Conservation (phyloP, 1,139 yeast species). For the Hemisphaericaspora xylanilytica region DNA sequence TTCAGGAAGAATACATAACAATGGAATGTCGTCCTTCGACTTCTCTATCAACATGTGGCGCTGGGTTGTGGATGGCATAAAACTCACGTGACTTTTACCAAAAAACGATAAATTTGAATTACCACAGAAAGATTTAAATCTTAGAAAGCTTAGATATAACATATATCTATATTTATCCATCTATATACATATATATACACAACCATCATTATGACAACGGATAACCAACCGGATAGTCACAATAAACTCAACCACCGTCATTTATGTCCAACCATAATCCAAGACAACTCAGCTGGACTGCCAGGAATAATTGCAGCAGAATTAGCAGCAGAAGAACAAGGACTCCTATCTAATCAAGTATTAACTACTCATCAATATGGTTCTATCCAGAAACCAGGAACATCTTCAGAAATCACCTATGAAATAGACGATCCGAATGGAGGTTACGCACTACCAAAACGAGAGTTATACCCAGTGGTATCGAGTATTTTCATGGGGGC, state of each 20-base stretch:
- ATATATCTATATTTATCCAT: no score
- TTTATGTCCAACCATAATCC: constrained; percentile 26
- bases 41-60: no score
- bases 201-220: background rate
- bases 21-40: no score
- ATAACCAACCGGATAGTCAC: background rate
- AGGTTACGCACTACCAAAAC: constrained; percentile 34
- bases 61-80: no score
- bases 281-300: constrained; percentile 40
- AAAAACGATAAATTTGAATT: no score
- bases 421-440: constrained; percentile 20
- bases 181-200: no score
- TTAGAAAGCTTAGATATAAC: no score
- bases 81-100: no score
- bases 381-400: constrained; percentile 6
- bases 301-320: constrained; percentile 52
- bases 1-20: no score
- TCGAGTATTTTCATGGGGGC: constrained; percentile 38
- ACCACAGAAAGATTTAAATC: no score
- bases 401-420: constrained; percentile 6
- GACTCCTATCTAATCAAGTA: constrained; percentile 14
- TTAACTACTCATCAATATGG: constrained; percentile 15
- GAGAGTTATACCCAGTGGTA: constrained; percentile 31
- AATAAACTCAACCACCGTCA: constrained; percentile 6
- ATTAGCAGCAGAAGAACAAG: constrained; percentile 40